Evolutionary conservation across 2,329 filamentous ascomycete species (phyloP), one percentile per base, ranked within the genome.

Genomic region (Botrytis aclada): DNA sequence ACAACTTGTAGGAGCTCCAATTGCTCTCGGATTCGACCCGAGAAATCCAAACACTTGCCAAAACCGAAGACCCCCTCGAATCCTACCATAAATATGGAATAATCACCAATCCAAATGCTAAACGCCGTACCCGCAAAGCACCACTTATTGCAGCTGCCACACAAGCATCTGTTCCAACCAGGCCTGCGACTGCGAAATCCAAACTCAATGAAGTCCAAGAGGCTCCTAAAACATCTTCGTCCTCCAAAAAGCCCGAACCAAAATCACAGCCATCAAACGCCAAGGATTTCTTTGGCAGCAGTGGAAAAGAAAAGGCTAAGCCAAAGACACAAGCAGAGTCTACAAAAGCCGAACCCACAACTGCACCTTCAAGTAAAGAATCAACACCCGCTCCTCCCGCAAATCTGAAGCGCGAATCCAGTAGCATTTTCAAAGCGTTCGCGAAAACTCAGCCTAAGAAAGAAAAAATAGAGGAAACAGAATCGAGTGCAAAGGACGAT

Each of bases 401-500:
- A 47, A 72, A 82, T 0, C 76, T 86, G 4, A 93, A 93, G 79
- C 88, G 88, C 72, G 87, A 88, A 70, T 85, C 84, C 25, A 88
- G 90, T 20, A 84, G 88, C 74, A 88, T 97, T 39, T 94, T 96
- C 85, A 90, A 91, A 74, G 92, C 93, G 0, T 97, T 97, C 80
- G 92, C 93, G 22, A 93, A 92, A 78, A 81, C 85, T 3, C 90
- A 90, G 77, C 84, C 90, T 7, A 93, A 90, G 78, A 93, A 90
- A 78, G 76, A 76, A 76, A 86, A 83, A 79, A 82, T 77, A 75
- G 84, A 80, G 80, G 82, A 81, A 5, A 81, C 83, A 22, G 78
- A 79, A 60, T 83, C 82, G 29, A 84, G 80, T 74, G 80, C 76
- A 20, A 76, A 83, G 6, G 87, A 89, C 22, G 87, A 90, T 81